Evolutionary conservation across 1,284 basidiomycete species (phyloP).

Genomic region (Chalciporus piperatoides): DNA sequence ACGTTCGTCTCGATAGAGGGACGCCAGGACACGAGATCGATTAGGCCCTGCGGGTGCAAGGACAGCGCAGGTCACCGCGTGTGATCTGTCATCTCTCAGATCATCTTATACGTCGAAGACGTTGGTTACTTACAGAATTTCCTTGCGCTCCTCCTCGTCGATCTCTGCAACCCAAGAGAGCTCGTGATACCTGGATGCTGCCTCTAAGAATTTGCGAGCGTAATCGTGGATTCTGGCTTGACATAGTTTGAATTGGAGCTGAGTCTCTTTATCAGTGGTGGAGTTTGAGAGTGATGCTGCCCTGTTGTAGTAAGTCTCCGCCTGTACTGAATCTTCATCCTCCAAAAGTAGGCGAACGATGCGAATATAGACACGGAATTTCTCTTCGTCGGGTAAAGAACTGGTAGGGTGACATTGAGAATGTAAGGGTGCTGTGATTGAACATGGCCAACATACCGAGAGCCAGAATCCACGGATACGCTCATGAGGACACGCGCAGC

Average conservation of each 20-base stretch:
- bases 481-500: slow-evolving; percentile 90
- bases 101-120: background rate
- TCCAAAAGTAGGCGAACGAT: slow-evolving; percentile 95
- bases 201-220: slow-evolving; percentile 88
- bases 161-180: slow-evolving; percentile 85
- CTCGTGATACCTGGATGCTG: slow-evolving; percentile 94
- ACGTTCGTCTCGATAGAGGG: slow-evolving; percentile 92
- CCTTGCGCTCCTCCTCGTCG: slow-evolving; percentile 84
- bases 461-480: slow-evolving; percentile 89
- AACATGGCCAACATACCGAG: slow-evolving; percentile 51
- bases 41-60: slow-evolving; percentile 97
- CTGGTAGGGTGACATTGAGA: slow-evolving; percentile 35
- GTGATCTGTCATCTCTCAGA: slow-evolving; percentile 51
- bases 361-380: slow-evolving; percentile 87
- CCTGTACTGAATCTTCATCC: slow-evolving; percentile 90
- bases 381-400: slow-evolving; percentile 77
- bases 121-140: slow-evolving; percentile 67
- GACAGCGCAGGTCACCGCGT: slow-evolving; percentile 93
- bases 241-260: slow-evolving; percentile 81
- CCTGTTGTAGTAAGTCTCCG: slow-evolving; percentile 95
- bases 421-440: background rate
- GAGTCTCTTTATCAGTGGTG: slow-evolving; percentile 70
- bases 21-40: slow-evolving; percentile 87
- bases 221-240: slow-evolving; percentile 94
- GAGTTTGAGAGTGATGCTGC: slow-evolving; percentile 88